Evolutionary conservation across 2,329 filamentous ascomycete species (phyloP).

Genomic region (Talaromyces piceae): DNA sequence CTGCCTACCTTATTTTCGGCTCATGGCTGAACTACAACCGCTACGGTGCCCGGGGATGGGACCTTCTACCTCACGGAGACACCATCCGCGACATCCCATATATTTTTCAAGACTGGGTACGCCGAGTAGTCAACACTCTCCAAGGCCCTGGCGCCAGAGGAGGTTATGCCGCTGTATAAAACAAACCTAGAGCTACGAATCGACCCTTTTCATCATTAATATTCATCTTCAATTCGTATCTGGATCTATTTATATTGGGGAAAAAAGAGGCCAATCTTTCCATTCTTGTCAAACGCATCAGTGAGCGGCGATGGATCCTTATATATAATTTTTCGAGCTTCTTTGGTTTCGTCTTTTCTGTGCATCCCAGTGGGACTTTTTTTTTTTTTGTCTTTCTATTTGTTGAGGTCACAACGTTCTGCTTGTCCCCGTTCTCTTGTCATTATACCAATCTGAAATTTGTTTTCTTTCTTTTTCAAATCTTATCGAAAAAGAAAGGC

Average conservation of each 20-base stretch:
- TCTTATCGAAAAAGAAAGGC: too few species aligned
- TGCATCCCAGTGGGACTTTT: too few species aligned
- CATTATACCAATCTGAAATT: not conserved
- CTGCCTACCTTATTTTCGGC: slow-evolving; percentile 91
- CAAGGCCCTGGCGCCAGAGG: slow-evolving; percentile 78
- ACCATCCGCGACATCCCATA: slow-evolving; percentile 89
- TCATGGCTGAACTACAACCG: slow-evolving; percentile 99
- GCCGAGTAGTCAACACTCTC: slow-evolving; percentile 72
- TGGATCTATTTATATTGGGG: slow-evolving; percentile 10
- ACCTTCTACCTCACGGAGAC: slow-evolving; percentile 86
- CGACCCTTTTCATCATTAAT: not conserved
- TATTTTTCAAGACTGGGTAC: slow-evolving; percentile 78
- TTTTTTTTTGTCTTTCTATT: not conserved
- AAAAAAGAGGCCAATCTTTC: not conserved
- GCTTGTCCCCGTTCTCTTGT: not conserved
- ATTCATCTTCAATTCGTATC: not conserved
- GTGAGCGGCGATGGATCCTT: not conserved
- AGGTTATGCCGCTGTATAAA: slow-evolving; percentile 86
- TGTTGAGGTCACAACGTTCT: not conserved
- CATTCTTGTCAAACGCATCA: slow-evolving; percentile 1
- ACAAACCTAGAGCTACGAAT: not conserved
- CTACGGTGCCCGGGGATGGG: slow-evolving; percentile 91
- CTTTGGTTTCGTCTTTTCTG: too few species aligned
- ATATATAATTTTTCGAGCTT: not conserved
- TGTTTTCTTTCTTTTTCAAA: not conserved